Conservation (phyloP, 805 yeast genomes). For the Suhomyces kilbournensis region DNA sequence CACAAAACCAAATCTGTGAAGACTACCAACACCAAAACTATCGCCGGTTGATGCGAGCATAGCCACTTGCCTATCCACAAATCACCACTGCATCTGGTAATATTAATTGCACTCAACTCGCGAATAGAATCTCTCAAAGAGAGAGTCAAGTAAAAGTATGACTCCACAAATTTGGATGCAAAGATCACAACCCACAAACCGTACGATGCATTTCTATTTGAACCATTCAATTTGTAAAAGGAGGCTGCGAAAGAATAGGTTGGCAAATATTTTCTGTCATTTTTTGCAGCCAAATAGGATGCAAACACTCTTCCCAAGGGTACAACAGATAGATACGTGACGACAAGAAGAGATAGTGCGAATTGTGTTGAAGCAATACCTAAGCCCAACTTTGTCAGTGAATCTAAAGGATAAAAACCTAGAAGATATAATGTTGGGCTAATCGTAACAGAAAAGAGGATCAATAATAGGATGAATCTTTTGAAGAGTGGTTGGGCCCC, state of each 20-base stretch:
- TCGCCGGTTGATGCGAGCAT: constrained; percentile 55
- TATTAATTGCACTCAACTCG: constrained; percentile 56
- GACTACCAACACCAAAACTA: constrained; percentile 52
- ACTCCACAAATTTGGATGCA: constrained; percentile 65
- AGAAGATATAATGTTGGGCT: constrained; percentile 56
- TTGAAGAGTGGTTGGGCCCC: constrained; percentile 61
- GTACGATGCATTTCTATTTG: constrained; percentile 58
- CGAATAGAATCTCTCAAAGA: constrained; percentile 72
- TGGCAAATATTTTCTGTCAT: constrained; percentile 46
- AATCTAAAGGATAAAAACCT: constrained; percentile 31
- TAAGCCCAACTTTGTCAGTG: constrained; percentile 31
- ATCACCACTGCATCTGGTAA: constrained; percentile 63
- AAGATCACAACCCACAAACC: constrained; percentile 71
- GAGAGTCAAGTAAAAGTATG: constrained; percentile 72
- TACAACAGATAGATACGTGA: constrained; percentile 55
- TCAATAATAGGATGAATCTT: constrained; percentile 42
- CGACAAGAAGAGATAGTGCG: constrained; percentile 49
- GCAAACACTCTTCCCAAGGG: constrained; percentile 59
- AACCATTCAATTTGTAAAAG: constrained; percentile 50
- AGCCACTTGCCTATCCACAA: constrained; percentile 47
- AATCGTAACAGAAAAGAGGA: constrained; percentile 44
- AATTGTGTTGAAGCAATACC: constrained; percentile 55
- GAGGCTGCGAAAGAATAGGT: constrained; percentile 59
- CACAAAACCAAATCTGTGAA: constrained; percentile 66
- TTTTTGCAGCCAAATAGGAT: constrained; percentile 23